These are phyloP conservation scores for Solanum etuberosum DNA, from an alignment of 257 asterid species.

Conservation along the genomic window DNA sequence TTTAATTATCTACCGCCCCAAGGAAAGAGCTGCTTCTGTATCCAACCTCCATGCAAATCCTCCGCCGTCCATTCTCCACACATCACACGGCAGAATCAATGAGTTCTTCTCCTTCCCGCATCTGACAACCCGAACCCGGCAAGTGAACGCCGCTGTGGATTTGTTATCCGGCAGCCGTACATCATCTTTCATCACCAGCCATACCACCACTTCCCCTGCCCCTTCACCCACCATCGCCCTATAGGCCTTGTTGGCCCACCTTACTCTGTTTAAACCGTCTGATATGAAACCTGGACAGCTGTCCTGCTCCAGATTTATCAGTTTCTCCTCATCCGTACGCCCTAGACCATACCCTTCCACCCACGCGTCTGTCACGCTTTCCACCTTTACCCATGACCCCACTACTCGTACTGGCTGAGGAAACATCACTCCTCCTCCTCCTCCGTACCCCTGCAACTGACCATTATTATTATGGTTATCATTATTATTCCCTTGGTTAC, in stretches of 20 bases:
- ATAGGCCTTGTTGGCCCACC: constrained; percentile 58
- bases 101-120: constrained; percentile 30
- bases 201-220: constrained; percentile 24
- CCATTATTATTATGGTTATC: not conserved
- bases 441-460: not conserved
- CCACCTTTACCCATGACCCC: constrained; percentile 43
- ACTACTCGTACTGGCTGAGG: constrained; percentile 4
- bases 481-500: not conserved
- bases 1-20: constrained; percentile 20
- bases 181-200: constrained; percentile 37
- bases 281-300: constrained; percentile 69
- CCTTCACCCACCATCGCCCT: constrained; percentile 22
- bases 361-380: constrained; percentile 43
- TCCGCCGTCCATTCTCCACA: constrained; percentile 74
- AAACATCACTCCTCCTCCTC: not conserved
- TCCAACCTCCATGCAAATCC: constrained; percentile 95
- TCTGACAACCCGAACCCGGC: constrained; percentile 55
- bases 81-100: constrained; percentile 66
- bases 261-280: constrained; percentile 36
- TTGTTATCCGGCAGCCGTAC: constrained; percentile 14
- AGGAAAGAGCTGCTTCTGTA: constrained; percentile 54
- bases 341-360: constrained; percentile 10
- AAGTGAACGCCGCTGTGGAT: constrained; percentile 41
- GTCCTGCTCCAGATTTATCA: constrained; percentile 41
- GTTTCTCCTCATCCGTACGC: constrained; percentile 39